Conservation (phyloP, 2,329 filamentous ascomycete genomes). For the Aspergillus quadricinctus region DNA sequence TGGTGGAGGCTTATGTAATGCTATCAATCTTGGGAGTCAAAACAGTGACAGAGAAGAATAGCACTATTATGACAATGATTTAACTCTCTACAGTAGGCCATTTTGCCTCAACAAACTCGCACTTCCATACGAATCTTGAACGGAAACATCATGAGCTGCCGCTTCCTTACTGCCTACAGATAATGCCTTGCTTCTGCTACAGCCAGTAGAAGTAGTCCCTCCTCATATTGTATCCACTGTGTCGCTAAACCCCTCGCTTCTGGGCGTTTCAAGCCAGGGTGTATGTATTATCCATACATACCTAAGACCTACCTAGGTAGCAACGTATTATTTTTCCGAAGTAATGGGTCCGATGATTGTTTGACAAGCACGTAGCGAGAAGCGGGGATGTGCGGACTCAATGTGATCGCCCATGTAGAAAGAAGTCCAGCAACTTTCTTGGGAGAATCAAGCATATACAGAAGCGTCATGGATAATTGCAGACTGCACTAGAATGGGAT, state of each 20-base stretch:
- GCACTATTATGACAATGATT: too few relatives aligned
- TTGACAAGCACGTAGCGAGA: neutral
- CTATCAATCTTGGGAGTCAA: neutral
- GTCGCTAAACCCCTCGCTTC: neutral
- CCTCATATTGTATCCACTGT: neutral
- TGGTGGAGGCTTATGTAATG: slow-evolving; percentile 5
- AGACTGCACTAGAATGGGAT: neutral
- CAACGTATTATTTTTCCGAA: neutral
- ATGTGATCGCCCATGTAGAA: neutral
- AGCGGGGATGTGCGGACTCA: neutral
- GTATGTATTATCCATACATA: neutral
- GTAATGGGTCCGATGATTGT: neutral
- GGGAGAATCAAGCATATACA: too few relatives aligned
- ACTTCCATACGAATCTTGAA: neutral
- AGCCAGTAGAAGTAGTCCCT: neutral
- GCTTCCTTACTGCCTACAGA: neutral
- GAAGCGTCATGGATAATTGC: neutral
- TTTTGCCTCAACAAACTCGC: neutral
- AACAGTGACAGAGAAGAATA: neutral
- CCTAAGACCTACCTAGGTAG: too few relatives aligned
- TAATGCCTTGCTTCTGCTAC: neutral
- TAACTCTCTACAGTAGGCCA: too few relatives aligned
- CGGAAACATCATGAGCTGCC: neutral
- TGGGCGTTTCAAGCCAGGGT: neutral
- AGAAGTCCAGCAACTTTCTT: neutral